These are phyloP conservation scores for Chamaecrista fasciculata DNA, from an alignment of 306 rosid species.

Conservation along the genomic window DNA sequence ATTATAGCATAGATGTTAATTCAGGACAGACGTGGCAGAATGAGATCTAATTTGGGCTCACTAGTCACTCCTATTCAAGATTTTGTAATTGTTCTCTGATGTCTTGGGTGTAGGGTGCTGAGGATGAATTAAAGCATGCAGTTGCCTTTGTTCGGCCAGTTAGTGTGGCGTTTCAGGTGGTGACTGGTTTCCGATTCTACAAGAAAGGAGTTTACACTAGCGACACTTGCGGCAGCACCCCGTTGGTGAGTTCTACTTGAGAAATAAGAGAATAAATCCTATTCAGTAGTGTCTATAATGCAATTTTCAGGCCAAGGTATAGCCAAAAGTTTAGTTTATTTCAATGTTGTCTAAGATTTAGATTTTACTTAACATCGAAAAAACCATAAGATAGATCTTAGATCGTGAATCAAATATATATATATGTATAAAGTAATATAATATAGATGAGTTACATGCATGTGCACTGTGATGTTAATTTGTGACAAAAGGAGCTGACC, in stretches of 20 bases:
- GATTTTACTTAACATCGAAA: too few species aligned
- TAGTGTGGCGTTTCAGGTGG: conserved; percentile 86
- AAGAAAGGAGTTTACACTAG: conserved; percentile 78
- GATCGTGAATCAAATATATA: too few species aligned
- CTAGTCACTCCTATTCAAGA: background rate
- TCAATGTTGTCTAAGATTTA: too few species aligned
- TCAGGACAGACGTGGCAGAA: conserved; percentile 20
- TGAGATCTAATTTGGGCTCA: conserved; percentile 2
- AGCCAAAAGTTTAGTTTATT: conserved; percentile 1
- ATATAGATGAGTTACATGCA: background rate
- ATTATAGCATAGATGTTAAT: conserved; percentile 9
- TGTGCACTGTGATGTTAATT: background rate
- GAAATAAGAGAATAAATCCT: conserved; percentile 7
- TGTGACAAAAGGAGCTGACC: background rate
- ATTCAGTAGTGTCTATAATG: conserved; percentile 6
- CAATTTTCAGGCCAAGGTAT: background rate
- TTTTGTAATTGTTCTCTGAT: conserved; percentile 19
- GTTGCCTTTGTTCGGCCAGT: conserved; percentile 87
- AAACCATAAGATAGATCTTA: too few species aligned
- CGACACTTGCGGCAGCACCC: conserved; percentile 58
- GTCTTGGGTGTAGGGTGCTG: conserved; percentile 67
- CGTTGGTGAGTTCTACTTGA: conserved; percentile 54
- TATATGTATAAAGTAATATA: too few species aligned
- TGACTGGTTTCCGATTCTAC: conserved; percentile 53
- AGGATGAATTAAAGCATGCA: conserved; percentile 87